These are phyloP conservation scores for Stephania yunnanensis DNA, from an alignment of 164 flowering plant genomes.

Conservation along the genomic window DNA sequence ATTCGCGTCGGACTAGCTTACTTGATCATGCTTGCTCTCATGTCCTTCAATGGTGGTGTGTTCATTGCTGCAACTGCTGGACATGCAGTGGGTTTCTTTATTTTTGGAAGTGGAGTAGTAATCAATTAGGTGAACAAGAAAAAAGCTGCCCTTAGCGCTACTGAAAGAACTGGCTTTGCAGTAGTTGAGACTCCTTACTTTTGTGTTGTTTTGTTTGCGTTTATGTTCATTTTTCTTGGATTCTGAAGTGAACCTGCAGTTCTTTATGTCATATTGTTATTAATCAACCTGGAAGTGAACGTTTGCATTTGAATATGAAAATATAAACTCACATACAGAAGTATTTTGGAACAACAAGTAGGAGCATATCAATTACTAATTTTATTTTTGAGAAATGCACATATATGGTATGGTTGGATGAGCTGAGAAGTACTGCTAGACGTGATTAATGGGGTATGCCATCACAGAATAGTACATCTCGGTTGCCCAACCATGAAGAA, in stretches of 20 bases:
- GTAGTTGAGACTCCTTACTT: background rate
- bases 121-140: background rate
- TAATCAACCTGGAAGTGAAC: background rate
- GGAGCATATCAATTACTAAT: background rate
- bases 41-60: slow-evolving; percentile 30
- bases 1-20: slow-evolving; percentile 32
- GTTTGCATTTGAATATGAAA: background rate
- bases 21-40: slow-evolving; percentile 32
- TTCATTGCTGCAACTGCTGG: slow-evolving; percentile 25
- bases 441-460: background rate
- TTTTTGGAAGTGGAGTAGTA: slow-evolving; percentile 16
- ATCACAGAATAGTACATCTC: slow-evolving; percentile 57
- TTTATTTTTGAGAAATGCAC: background rate
- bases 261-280: background rate
- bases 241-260: background rate
- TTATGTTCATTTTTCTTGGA: background rate
- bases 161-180: no score
- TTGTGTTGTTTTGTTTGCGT: background rate
- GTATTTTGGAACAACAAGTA: background rate
- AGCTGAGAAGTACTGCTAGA: background rate
- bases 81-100: slow-evolving; percentile 25
- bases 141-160: background rate
- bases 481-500: slow-evolving; percentile 48
- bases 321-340: background rate
- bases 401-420: background rate